phyloP scores from a whole-genome alignment of 768 basidiomycete species.

The Naganishia randhawae region DNA sequence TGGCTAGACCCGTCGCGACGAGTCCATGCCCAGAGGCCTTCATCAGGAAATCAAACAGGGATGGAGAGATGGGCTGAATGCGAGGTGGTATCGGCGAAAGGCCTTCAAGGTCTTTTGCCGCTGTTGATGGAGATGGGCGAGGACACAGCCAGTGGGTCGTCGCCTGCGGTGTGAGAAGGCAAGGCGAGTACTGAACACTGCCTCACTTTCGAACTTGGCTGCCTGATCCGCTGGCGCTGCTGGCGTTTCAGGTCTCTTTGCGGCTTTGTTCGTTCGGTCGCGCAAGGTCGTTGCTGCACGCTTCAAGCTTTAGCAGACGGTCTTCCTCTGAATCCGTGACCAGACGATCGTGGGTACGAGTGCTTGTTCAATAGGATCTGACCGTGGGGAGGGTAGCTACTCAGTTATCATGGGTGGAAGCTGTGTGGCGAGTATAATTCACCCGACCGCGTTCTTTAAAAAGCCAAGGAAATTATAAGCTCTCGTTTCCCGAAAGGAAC shows the following conservation, averaged over 20 bases:
- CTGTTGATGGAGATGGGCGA: background rate
- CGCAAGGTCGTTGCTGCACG: background rate
- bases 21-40: conserved; percentile 1
- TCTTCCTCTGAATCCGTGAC: too few species aligned
- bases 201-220: too few species aligned
- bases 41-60: background rate
- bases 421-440: too few species aligned
- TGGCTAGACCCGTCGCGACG: background rate
- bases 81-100: background rate
- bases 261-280: background rate
- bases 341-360: too few species aligned
- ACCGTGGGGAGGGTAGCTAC: background rate
- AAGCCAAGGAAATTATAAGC: background rate
- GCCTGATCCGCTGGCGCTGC: too few species aligned
- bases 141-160: background rate
- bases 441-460: too few species aligned
- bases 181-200: background rate
- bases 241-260: too few species aligned
- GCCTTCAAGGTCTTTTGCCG: background rate
- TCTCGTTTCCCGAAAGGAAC: background rate
- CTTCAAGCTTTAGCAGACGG: background rate
- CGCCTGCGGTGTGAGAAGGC: background rate
- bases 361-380: background rate
- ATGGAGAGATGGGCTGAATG: background rate
- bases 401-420: too few species aligned